These are phyloP conservation scores for Pneumocystis sp. DNA, from an alignment of 1,139 yeast species.

Conservation along the genomic window DNA sequence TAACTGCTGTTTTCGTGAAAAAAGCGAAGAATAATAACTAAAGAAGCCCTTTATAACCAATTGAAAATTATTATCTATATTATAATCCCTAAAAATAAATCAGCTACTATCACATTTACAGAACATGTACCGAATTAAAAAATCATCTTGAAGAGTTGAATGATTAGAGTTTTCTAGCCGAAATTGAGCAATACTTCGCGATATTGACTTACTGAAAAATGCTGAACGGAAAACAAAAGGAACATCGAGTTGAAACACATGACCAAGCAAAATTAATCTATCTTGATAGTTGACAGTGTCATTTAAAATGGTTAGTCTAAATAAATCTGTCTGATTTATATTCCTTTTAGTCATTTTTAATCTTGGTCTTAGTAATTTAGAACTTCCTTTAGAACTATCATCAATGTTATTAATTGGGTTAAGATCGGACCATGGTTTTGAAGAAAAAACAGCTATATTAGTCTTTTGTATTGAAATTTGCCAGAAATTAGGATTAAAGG, in stretches of 20 bases:
- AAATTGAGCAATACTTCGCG: background rate
- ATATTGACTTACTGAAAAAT: background rate
- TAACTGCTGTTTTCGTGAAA: background rate
- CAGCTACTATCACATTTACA: background rate
- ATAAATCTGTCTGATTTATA: background rate
- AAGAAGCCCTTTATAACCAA: background rate
- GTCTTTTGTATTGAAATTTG: conserved; percentile 50
- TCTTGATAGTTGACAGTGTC: background rate
- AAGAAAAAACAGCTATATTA: conserved; percentile 78
- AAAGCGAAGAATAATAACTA: background rate
- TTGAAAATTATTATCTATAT: background rate
- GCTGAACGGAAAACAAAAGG: background rate
- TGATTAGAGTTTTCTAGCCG: background rate
- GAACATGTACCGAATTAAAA: background rate
- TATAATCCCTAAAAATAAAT: background rate
- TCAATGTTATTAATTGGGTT: conserved; percentile 10
- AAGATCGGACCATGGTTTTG: conserved; percentile 37
- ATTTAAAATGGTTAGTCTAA: background rate
- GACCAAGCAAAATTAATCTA: background rate
- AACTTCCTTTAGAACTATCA: background rate
- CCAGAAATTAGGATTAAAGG: conserved; percentile 77
- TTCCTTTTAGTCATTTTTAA: background rate
- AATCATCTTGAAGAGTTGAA: background rate
- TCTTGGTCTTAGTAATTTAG: background rate
- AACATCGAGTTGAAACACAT: background rate